These are phyloP conservation scores for Neoarthrinium moseri DNA, from an alignment of 2,329 filamentous ascomycete species.

Conservation along the genomic window DNA sequence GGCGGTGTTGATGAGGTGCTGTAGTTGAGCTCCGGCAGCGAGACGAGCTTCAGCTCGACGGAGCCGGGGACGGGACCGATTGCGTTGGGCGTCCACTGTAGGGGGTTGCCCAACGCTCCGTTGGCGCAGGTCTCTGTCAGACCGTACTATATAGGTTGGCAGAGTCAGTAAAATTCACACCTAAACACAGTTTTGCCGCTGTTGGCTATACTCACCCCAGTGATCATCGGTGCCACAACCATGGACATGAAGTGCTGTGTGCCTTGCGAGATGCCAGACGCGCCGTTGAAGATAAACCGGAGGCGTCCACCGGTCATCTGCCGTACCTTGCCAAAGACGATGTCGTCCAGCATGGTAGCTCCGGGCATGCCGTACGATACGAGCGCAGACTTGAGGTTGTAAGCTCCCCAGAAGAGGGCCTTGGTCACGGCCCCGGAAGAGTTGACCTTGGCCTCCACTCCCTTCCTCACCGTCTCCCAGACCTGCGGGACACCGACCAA, in stretches of 20 bases:
- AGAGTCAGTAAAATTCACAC: no score
- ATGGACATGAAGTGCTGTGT: slow-evolving; percentile 91
- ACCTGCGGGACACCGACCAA: slow-evolving; percentile 94
- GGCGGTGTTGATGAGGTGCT: slow-evolving; percentile 70
- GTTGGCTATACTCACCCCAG: no score
- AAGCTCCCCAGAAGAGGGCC: slow-evolving; percentile 74
- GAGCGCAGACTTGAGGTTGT: slow-evolving; percentile 59
- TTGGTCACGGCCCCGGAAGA: slow-evolving; percentile 66
- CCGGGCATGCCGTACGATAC: slow-evolving; percentile 61
- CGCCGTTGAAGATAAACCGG: slow-evolving; percentile 90
- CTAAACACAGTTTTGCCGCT: no score
- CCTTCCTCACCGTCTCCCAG: slow-evolving; percentile 97
- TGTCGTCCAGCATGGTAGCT: slow-evolving; percentile 68
- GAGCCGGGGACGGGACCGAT: slow-evolving; percentile 77
- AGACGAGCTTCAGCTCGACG: slow-evolving; percentile 88
- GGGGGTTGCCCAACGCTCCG: slow-evolving; percentile 77
- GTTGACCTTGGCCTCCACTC: slow-evolving; percentile 78
- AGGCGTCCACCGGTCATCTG: slow-evolving; percentile 85
- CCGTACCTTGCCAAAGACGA: slow-evolving; percentile 92
- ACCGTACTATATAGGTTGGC: no score
- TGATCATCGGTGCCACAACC: slow-evolving; percentile 90
- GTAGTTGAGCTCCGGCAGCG: slow-evolving; percentile 88
- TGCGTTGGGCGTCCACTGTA: slow-evolving; percentile 76
- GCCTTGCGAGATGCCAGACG: slow-evolving; percentile 82
- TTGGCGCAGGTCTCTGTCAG: slow-evolving; percentile 90